Conservation (phyloP, 257 asterid species). For the Petunia secreta region DNA sequence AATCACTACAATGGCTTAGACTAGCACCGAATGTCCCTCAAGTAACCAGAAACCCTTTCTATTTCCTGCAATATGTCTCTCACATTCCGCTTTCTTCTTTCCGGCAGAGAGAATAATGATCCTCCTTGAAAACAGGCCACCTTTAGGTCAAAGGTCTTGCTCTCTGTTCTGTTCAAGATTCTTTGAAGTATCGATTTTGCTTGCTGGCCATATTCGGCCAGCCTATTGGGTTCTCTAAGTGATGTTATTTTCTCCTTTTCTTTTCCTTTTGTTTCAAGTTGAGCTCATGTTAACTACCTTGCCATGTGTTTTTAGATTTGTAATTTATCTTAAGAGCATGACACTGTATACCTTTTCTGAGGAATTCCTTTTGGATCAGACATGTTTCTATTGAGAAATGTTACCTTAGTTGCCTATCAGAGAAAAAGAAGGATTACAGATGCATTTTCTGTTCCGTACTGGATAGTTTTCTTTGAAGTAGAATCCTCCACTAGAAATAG, state of each 20-base stretch:
- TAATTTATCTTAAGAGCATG: not conserved
- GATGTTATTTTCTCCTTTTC: not conserved
- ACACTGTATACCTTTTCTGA: not conserved
- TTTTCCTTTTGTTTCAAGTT: constrained; percentile 16
- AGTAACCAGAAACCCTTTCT: not conserved
- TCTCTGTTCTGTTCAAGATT: not conserved
- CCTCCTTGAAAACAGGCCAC: constrained; percentile 10
- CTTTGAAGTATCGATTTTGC: not conserved
- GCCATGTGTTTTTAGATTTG: not conserved
- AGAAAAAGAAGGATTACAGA: not conserved
- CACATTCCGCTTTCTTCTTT: not conserved
- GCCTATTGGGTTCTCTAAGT: not conserved
- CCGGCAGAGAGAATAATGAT: not conserved
- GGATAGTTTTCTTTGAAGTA: not conserved
- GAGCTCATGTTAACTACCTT: not conserved
- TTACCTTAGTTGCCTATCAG: not conserved
- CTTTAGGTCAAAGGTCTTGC: not conserved
- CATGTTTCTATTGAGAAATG: not conserved
- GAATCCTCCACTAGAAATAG: not conserved
- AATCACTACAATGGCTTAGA: not conserved
- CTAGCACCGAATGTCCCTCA: not conserved
- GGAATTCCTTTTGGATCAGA: not conserved
- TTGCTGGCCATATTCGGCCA: not conserved
- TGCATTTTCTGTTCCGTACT: not conserved
- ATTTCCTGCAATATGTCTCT: constrained; percentile 3